phyloP scores from a whole-genome alignment of 2,329 filamentous ascomycete species.

The Mycosphaerella sp. region DNA sequence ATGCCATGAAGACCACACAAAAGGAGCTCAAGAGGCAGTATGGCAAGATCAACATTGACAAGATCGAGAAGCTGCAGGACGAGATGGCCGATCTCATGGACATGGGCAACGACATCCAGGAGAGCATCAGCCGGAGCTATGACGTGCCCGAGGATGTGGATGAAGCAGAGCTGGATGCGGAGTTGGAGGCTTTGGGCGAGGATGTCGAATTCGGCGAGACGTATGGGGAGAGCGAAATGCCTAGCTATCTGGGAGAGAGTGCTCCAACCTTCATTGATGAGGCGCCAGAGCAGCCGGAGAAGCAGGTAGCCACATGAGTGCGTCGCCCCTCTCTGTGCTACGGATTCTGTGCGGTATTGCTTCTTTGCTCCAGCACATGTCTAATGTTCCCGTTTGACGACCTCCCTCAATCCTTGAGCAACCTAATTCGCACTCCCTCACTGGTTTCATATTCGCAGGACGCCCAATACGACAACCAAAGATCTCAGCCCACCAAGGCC shows the following conservation, averaged over 20 bases:
- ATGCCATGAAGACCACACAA: conserved; percentile 94
- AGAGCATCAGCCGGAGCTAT: conserved; percentile 83
- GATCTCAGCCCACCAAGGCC: too few species aligned
- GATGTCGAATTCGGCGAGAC: conserved; percentile 83
- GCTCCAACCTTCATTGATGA: conserved; percentile 91
- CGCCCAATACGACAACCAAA: too few species aligned
- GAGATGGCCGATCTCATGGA: conserved; percentile 99
- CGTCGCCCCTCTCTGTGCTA: background rate
- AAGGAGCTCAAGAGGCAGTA: conserved; percentile 91
- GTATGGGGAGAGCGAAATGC: conserved; percentile 54
- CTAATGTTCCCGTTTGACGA: too few species aligned
- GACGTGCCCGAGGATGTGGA: conserved; percentile 96
- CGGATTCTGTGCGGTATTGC: background rate
- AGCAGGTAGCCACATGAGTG: conserved; percentile 30
- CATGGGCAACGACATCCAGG: conserved; percentile 96
- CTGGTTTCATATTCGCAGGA: too few species aligned
- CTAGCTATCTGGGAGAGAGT: conserved; percentile 76
- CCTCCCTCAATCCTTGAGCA: too few species aligned
- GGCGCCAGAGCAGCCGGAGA: conserved; percentile 50
- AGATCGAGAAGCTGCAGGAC: conserved; percentile 96
- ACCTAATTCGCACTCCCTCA: too few species aligned
- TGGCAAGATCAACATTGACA: conserved; percentile 93
- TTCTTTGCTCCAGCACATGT: too few species aligned
- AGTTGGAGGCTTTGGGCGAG: conserved; percentile 87
- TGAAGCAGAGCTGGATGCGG: conserved; percentile 91